Evolutionary conservation across 805 yeast species (phyloP).

Genomic region (Danielia reshetovae): DNA sequence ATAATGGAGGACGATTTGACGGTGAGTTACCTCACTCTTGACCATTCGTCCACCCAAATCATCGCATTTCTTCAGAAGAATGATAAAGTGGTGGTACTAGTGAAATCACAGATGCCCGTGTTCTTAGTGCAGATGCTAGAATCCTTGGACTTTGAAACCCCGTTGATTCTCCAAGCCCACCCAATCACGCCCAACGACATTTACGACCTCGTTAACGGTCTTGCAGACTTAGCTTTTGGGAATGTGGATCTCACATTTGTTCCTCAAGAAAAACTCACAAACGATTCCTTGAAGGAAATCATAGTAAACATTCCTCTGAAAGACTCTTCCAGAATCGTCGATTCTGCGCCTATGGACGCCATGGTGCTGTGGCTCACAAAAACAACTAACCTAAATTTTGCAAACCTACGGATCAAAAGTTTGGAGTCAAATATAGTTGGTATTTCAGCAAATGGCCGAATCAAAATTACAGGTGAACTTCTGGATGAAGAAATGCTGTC

Average conservation of each 20-base stretch:
- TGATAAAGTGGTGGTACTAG: slow-evolving; percentile 2
- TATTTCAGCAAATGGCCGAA: too few species aligned
- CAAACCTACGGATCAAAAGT: slow-evolving; percentile 4
- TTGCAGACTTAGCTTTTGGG: slow-evolving; percentile 4
- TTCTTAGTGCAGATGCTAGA: slow-evolving; percentile 11
- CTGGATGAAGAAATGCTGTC: too few species aligned
- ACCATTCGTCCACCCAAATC: slow-evolving; percentile 4
- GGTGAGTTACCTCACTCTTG: slow-evolving; percentile 5
- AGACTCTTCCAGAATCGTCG: slow-evolving; percentile 5
- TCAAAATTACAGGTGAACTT: too few species aligned
- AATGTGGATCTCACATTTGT: slow-evolving; percentile 7
- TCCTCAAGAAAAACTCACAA: slow-evolving; percentile 6
- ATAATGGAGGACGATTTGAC: background rate
- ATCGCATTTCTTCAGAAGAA: slow-evolving; percentile 6
- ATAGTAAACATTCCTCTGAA: slow-evolving; percentile 6
- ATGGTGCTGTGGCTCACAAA: slow-evolving; percentile 8
- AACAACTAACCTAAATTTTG: slow-evolving; percentile 9
- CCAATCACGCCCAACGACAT: slow-evolving; percentile 3
- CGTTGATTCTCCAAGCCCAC: slow-evolving; percentile 6
- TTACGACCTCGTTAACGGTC: slow-evolving; percentile 2
- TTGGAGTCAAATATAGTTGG: too few species aligned
- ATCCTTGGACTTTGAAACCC: slow-evolving; percentile 6
- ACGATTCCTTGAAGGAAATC: slow-evolving; percentile 8
- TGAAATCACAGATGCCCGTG: slow-evolving; percentile 5
- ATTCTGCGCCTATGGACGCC: slow-evolving; percentile 4